Conservation (phyloP, 352 stramenopile species). For the Hyaloperonospora arabidopsidis region DNA sequence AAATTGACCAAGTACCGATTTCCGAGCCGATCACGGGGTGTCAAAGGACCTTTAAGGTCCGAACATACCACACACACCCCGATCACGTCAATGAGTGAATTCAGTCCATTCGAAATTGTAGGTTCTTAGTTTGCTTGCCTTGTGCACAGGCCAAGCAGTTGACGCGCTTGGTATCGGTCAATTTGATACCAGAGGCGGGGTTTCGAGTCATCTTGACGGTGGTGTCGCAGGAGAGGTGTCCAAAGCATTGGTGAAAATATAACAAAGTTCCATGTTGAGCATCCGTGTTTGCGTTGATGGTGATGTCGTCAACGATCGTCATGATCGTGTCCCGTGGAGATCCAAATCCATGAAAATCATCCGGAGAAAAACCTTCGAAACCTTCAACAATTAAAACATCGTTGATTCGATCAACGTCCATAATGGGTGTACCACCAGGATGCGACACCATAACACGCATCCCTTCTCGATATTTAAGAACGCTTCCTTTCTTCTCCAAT, state of each 20-base stretch:
- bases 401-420: background rate
- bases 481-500: background rate
- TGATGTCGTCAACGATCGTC: background rate
- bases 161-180: too few relatives aligned
- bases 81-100: background rate
- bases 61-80: background rate
- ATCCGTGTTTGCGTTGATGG: too few relatives aligned
- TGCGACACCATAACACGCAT: too few relatives aligned
- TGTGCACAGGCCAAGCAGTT: too few relatives aligned
- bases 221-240: too few relatives aligned
- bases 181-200: too few relatives aligned
- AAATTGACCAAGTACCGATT: background rate
- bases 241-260: too few relatives aligned
- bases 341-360: background rate
- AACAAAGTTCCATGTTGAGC: too few relatives aligned
- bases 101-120: background rate
- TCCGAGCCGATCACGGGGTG: background rate
- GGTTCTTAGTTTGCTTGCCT: too few relatives aligned
- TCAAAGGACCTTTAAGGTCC: background rate
- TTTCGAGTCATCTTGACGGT: too few relatives aligned
- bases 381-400: background rate
- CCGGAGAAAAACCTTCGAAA: background rate
- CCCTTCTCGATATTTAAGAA: too few relatives aligned
- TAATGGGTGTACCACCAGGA: background rate
- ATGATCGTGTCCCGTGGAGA: background rate